Evolutionary conservation across 345 rosid species (phyloP), one percentile per base, ranked within the genome.

Genomic region (Linum trigynum): DNA sequence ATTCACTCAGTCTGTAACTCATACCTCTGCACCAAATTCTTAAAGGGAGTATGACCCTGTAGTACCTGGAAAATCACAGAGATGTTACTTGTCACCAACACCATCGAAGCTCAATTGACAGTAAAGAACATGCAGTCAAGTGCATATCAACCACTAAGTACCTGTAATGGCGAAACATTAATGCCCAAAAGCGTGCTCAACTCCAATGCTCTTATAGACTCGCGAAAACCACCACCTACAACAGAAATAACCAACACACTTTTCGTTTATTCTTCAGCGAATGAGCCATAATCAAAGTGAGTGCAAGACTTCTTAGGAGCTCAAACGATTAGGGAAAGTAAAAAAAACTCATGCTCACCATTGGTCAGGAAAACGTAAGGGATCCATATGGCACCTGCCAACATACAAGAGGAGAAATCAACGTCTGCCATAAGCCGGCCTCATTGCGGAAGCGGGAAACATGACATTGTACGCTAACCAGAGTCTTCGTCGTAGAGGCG

Each of bases 41-140:
- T 80, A 64, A 89, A 87, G 62, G 88, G 91, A 57, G 92, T 79
- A 77, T 92, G 98, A 14, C 91, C 96, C 76, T 92, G 98, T 37
- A 92, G 68, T 67, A 91, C 85, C 95, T 91, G 81, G 57, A 23
- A 35, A 67, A 16, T 59, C 55, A 32, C 51, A 56, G 2, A 10
- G 15, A 63, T 50, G 38, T 48, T 48, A 16, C 2, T 15, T 36
- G 36, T 1, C 23, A 8, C 12, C 11, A 65, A 65, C 39, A 65
- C 35, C 32, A 38, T 3, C 60, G 23, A 65, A 60, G 50, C 59
- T 42, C 38, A 16, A 39, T 0, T 16, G 12, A 41, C 7, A 23
- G 51, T 1, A 59, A 39, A 59, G 53, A 48, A 48, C 53, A 48
- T 15, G 10, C 39, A 60, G 41, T 17, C 17, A 57, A 43, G 57